Evolutionary conservation across 1,139 yeast genomes (phyloP).

Genomic region (Hansenula sp.): DNA sequence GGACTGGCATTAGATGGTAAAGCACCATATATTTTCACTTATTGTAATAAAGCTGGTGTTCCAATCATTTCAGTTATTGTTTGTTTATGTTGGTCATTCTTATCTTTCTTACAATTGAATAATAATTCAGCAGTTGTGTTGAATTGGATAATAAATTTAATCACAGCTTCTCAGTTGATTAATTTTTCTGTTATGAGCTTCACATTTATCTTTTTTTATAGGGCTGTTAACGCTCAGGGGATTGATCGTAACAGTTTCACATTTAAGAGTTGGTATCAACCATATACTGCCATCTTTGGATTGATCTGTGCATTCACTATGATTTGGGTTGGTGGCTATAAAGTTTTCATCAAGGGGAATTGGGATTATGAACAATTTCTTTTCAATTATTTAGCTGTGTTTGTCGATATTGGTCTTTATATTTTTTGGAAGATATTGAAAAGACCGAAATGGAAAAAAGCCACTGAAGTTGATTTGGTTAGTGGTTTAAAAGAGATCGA

Average conservation of each 20-base stretch:
- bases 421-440: constrained; percentile 51
- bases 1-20: constrained; percentile 61
- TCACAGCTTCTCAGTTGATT: constrained; percentile 76
- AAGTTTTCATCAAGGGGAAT: constrained; percentile 58
- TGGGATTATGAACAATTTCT: constrained; percentile 63
- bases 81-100: constrained; percentile 40
- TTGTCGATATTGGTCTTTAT: constrained; percentile 55
- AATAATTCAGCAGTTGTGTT: constrained; percentile 61
- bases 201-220: constrained; percentile 61
- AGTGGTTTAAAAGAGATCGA: constrained; percentile 57
- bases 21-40: constrained; percentile 52
- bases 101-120: constrained; percentile 53
- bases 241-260: constrained; percentile 54
- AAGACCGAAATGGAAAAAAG: constrained; percentile 39
- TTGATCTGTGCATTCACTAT: constrained; percentile 44
- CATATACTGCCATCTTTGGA: constrained; percentile 52
- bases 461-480: constrained; percentile 50
- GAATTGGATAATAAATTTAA: constrained; percentile 70
- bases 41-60: constrained; percentile 49
- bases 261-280: constrained; percentile 54
- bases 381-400: constrained; percentile 66
- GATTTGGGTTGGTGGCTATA: constrained; percentile 66
- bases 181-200: constrained; percentile 63
- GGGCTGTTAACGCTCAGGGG: constrained; percentile 58
- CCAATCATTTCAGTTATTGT: constrained; percentile 41